Evolutionary conservation across 2,329 filamentous ascomycete genomes (phyloP), one percentile per base, ranked within the genome.

Genomic region (Penicillium sp.): DNA sequence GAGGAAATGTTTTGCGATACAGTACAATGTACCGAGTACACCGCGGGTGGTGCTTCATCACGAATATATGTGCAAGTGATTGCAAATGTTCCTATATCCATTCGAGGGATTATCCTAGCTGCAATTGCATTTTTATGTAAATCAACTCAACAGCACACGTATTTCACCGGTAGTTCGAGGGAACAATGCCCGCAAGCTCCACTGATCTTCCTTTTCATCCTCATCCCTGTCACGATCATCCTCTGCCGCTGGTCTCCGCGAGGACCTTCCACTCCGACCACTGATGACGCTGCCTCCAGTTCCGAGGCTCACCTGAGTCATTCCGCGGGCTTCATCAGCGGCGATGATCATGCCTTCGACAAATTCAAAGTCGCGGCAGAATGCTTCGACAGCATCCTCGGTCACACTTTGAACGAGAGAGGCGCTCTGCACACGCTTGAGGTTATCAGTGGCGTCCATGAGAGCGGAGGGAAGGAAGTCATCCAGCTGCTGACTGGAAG

Each of bases 391-490:
- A 0, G 93, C 94, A 63, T 90, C 86, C 67, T 96, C 91, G 0
- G 91, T 95, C 50, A 96, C 85, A 49, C 87, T 82, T 50, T 91
- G 85, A 14, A 89, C 89, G 58, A 96, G 78, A 11, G 82, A 82
- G 1, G 89, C 85, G 68, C 91, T 90, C 61, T 89, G 87, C 1
- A 99, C 78, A 43, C 85, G 81, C 63, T 88, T 89, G 27, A 98
- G 76, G 60, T 92, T 91, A 52, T 95, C 90, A 67, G 91, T 87
- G 2, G 93, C 93, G 72, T 99, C 95, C 82, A 97, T 94, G 33
- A 96, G 82, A 2, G 94, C 95, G 1, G 92, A 96, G 0, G 95
- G 93, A 24, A 99, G 80, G 77, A 98, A 99, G 60, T 92, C 88
- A 70, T 99, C 95, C 6, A 99, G 81, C 41, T 83, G 84, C 68